Percentiles rank a stretch among this genome's conserved stretches.
Evolutionary conservation across 2,329 filamentous ascomycete species (phyloP).

Genomic region (Thielaviopsis euricoi): DNA sequence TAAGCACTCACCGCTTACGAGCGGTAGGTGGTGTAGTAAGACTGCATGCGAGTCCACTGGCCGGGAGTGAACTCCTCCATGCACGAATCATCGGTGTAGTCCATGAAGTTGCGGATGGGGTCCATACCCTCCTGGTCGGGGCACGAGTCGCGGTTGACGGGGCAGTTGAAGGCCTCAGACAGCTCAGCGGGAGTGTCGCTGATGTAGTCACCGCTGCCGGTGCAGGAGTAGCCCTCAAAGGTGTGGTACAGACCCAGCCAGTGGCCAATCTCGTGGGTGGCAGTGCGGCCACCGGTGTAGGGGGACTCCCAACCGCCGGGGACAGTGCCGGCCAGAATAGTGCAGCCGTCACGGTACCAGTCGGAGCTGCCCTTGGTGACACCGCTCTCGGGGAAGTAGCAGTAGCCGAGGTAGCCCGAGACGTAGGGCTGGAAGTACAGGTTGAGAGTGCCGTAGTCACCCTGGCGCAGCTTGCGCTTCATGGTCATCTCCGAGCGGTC

Average conservation of each 20-base stretch:
- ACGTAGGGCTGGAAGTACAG: conserved; percentile 23
- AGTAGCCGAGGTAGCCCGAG: conserved; percentile 26
- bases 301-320: conserved; percentile 22
- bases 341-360: conserved; percentile 25
- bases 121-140: conserved; percentile 19
- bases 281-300: conserved; percentile 20
- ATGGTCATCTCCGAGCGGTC: conserved; percentile 25
- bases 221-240: conserved; percentile 25
- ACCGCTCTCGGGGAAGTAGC: conserved; percentile 26
- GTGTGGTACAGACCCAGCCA: conserved; percentile 33
- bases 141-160: conserved; percentile 21
- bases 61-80: conserved; percentile 28
- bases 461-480: conserved; percentile 29
- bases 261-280: conserved; percentile 29
- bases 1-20: background rate
- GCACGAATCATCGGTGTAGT: conserved; percentile 27
- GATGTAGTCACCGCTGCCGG: conserved; percentile 22
- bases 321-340: conserved; percentile 21
- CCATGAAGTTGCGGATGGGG: conserved; percentile 25
- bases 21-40: conserved; percentile 10
- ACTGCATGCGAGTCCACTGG: conserved; percentile 17
- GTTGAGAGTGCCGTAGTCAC: conserved; percentile 24
- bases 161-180: conserved; percentile 21
- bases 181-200: conserved; percentile 25
- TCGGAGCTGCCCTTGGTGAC: conserved; percentile 18